These are phyloP conservation scores for Citeromyces siamensis DNA, from an alignment of 1,139 yeast species.

Conservation along the genomic window DNA sequence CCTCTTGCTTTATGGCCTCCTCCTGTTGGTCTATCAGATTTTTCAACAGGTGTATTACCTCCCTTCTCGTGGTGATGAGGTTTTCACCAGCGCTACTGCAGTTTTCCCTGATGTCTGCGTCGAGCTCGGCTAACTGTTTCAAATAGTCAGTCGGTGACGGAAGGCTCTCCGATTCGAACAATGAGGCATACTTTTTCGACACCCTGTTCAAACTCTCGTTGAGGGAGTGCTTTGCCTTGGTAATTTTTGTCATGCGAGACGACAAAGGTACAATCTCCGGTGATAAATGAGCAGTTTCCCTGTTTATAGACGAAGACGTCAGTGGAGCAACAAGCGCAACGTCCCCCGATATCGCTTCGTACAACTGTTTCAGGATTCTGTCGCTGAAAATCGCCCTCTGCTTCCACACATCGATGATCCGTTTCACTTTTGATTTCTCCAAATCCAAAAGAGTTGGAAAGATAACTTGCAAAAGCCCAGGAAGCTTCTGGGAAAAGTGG, in stretches of 20 bases:
- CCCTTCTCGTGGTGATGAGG: constrained; percentile 25
- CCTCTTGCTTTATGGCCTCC: constrained; percentile 33
- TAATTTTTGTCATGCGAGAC: constrained; percentile 21
- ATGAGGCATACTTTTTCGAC: constrained; percentile 8
- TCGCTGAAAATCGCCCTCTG: constrained; percentile 47
- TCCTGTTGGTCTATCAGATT: constrained; percentile 26
- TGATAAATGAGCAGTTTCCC: constrained; percentile 14
- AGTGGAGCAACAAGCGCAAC: constrained; percentile 5
- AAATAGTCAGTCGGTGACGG: constrained; percentile 15
- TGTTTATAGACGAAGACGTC: constrained; percentile 3
- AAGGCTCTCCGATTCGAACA: constrained; percentile 14
- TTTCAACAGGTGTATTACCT: constrained; percentile 29
- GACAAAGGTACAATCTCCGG: constrained; percentile 28
- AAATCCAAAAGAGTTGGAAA: constrained; percentile 24
- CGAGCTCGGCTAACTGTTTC: constrained; percentile 10
- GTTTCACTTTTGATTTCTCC: constrained; percentile 40
- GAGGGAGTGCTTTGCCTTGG: constrained; percentile 24
- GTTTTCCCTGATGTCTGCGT: not conserved
- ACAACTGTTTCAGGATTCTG: constrained; percentile 30
- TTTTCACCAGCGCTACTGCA: constrained; percentile 7
- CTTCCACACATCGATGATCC: constrained; percentile 67
- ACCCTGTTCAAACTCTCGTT: constrained; percentile 11
- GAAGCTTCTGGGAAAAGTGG: constrained; percentile 42
- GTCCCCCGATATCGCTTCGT: constrained; percentile 20
- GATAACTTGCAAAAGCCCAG: constrained; percentile 22